A percentile compares a stretch with the other conserved stretches of the same genome.
These are phyloP conservation scores for Athelia sp. DNA, from an alignment of 1,284 basidiomycete genomes.

Conservation along the genomic window DNA sequence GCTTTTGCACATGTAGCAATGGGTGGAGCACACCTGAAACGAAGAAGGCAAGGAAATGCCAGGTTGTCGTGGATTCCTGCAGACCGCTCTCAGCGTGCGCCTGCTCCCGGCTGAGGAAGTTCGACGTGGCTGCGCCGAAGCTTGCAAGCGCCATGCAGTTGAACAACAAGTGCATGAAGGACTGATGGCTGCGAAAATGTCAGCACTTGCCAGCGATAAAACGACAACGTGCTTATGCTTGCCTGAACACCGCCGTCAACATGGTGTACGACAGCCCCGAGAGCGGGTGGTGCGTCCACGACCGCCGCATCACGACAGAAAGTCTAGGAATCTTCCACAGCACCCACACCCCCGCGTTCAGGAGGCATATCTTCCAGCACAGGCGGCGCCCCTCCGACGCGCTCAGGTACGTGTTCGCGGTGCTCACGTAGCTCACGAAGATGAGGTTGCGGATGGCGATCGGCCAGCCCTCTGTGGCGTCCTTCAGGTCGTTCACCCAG, in stretches of 20 bases:
- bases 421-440: slow-evolving; percentile 38
- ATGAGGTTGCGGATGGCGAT: slow-evolving; percentile 36
- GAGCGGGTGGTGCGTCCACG: slow-evolving; percentile 64
- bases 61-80: slow-evolving; percentile 59
- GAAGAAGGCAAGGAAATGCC: slow-evolving; percentile 78
- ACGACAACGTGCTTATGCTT: slow-evolving; percentile 6
- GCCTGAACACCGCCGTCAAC: slow-evolving; percentile 73
- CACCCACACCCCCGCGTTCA: slow-evolving; percentile 68
- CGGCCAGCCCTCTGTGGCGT: slow-evolving; percentile 33
- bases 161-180: slow-evolving; percentile 55
- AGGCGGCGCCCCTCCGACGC: slow-evolving; percentile 64
- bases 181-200: slow-evolving; percentile 44
- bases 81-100: slow-evolving; percentile 35
- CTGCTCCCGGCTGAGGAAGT: slow-evolving; percentile 44
- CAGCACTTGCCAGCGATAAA: slow-evolving; percentile 3
- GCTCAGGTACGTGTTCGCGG: slow-evolving; percentile 57
- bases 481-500: slow-evolving; percentile 27
- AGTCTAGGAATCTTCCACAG: slow-evolving; percentile 67
- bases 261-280: slow-evolving; percentile 65
- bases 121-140: slow-evolving; percentile 60
- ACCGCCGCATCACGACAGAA: slow-evolving; percentile 47
- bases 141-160: slow-evolving; percentile 70
- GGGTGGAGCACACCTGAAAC: slow-evolving; percentile 45
- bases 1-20: slow-evolving; percentile 9
- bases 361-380: slow-evolving; percentile 61